Base-by-base conservation (phyloP, 129 eudicot species). In the Apium graveolens region DNA sequence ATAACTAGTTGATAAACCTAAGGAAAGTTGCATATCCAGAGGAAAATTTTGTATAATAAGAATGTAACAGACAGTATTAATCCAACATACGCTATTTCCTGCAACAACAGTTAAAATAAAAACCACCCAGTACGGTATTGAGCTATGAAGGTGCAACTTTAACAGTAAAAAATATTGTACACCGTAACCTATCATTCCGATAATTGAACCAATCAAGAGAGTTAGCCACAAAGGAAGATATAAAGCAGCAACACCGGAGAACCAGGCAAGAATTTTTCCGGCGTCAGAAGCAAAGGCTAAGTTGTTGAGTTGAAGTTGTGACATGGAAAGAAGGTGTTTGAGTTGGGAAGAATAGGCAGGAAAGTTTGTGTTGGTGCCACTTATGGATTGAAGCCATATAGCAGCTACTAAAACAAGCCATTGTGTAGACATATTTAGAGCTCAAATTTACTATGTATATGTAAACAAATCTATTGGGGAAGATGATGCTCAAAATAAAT, bases 281-380 rank as follows among this genome's bases (percentile, higher is more conserved):
- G 97, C 96, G 53, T 95, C 98, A 17, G 97, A 91, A 55, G 97
- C 98, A 27, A 88, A 86, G 43, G 98, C 98, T 24, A 95, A 86
- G 83, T 95, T 90, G 86, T 95, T 95, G 84, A 95, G 96, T 42
- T 95, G 91, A 45, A 91, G 86, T 21, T 95, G 98, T 5, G 98
- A 84, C 44, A 95, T 75, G 75, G 91, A 84, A 66, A 95, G 93
- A 75, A 90, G 86, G 20, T 45, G 82, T 42, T 95, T 95, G 74
- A 95, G 96, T 12, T 95, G 90, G 39, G 98, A 95, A 3, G 97
- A 91, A 55, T 95, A 95, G 8, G 96, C 89, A 0, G 98, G 97
- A 76, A 95, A 91, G 80, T 91, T 38, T 38, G 98, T 65, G 86
- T 94, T 94, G 34, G 98, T 91, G 34, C 91, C 98, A 66, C 86